These are phyloP conservation scores for Lumnitzera littorea DNA, from an alignment of 345 rosid genomes.

Conservation along the genomic window DNA sequence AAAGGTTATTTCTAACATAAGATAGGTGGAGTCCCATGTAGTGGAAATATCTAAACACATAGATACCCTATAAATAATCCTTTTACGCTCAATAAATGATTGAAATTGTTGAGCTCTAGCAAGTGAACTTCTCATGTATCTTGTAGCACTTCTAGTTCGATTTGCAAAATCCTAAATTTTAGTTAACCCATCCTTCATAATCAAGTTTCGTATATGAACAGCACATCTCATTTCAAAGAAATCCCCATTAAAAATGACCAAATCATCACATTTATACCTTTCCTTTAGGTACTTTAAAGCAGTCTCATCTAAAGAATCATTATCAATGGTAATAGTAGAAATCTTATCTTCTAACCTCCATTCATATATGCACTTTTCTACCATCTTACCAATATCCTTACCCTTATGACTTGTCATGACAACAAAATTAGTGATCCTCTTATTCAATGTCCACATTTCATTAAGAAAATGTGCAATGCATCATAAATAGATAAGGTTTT, in stretches of 20 bases:
- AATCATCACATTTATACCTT: background rate
- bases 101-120: background rate
- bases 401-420: no score
- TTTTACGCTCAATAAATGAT: background rate
- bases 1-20: background rate
- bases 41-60: conserved; percentile 2
- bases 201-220: background rate
- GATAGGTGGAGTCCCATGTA: background rate
- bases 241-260: background rate
- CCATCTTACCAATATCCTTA: no score
- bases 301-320: no score
- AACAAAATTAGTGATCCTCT: no score
- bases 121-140: conserved; percentile 2
- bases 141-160: background rate
- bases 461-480: no score
- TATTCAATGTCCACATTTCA: no score
- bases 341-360: no score
- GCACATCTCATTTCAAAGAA: conserved; percentile 1
- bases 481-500: no score
- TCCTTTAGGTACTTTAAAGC: background rate
- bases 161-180: conserved; percentile 1
- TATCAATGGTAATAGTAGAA: no score
- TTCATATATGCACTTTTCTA: no score
- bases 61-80: background rate
- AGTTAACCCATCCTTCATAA: conserved; percentile 2